Evolutionary conservation across 768 basidiomycete species (phyloP), one percentile per base, ranked within the genome.

Genomic region (Xerocomellus chrysenteron): DNA sequence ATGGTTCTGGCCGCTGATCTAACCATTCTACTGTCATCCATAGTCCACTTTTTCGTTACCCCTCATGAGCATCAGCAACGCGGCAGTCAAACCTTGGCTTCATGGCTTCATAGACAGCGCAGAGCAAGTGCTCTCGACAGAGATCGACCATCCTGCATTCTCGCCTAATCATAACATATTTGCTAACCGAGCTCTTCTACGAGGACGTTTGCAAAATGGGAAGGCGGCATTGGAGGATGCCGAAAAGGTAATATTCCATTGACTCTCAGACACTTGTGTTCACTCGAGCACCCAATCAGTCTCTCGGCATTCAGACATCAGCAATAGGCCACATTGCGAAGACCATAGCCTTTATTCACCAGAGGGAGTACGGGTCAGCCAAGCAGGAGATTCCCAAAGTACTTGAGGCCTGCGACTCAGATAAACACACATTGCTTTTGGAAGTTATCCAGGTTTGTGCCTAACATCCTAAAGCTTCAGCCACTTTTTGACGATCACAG

Each of bases 81-180:
- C 2, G 11, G 62, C 61, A 30, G 57, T 63, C 42, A 63, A 63
- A 40, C 43, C 54, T 7, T 63, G 62, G 62, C 61, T 63, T n/a
- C 57, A 63, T 32, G 30, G 54, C 24, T 59, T 51, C 43, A 30
- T 63, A 19, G 52, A 54, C 6, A 6, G 13, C 3, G 61, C 41
- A 1, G 61, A 63, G 24, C 26, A 55, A n/a, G 57, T 54, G 1
- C 26, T 63, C 21, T 50, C 61, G 2, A 45, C 21, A 10, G 57
- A 63, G 40, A 63, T 63, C 8, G 57, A 39, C 1, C 3, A 39
- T 10, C 4, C 59, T 30, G 19, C 26, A 10, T 42, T 14, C 5
- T 4, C 13, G 14, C 44, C 33, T 17, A 39, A 55, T 36, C 35
- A 59, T 24, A 21, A 63, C 19, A 39, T 14, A n/a, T 55, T 50